Base-by-base conservation (phyloP, 768 basidiomycete genomes). In the Leccinum disarticulatum region DNA sequence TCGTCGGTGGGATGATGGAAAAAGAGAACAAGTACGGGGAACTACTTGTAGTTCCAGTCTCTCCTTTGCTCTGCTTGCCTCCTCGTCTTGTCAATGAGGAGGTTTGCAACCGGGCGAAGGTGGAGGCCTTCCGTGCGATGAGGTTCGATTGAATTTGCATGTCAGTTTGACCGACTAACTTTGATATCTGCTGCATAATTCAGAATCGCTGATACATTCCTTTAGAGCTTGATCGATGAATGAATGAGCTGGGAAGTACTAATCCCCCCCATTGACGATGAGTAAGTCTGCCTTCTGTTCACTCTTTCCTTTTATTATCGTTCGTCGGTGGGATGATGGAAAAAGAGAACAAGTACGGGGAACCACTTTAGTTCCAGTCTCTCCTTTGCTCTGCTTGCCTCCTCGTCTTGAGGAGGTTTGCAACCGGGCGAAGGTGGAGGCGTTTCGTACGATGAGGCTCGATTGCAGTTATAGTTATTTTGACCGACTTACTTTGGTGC, bases 61-160 rank as follows among this genome's bases (percentile, higher is more conserved):
- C 66, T 60, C 58, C 62, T 59, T 61, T 57, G 52, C 61, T 48
- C 61, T 64, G 69, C 66, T 52, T 47, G 33, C 46, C 33, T 52
- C 51, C 50, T 70, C 68, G 73, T 73, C 61, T 57, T n/a, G n/a
- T n/a, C n/a, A n/a, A n/a, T 74, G 73, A 70, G 61, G 63, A 36
- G 56, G 54, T 33, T 58, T 55, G 72, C 71, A 68, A 69, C 65
- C 6, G 65, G 58, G 60, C 27, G 52, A 58, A 41, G 65, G 61
- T 57, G 65, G 47, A 52, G 70, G 56, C 66, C 71, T 63, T 73
- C 67, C 38, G 54, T 46, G 69, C 58, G 25, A 64, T 61, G 72
- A 63, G 53, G 13, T 56, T 59, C 60, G 28, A 53, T 50, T 31
- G 36, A 55, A 59, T 73, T n/a, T n/a, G n/a, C n/a, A 73, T 73